These are phyloP conservation scores for Lasiosphaeria hispida DNA, from an alignment of 495 filamentous ascomycete species.

Conservation along the genomic window DNA sequence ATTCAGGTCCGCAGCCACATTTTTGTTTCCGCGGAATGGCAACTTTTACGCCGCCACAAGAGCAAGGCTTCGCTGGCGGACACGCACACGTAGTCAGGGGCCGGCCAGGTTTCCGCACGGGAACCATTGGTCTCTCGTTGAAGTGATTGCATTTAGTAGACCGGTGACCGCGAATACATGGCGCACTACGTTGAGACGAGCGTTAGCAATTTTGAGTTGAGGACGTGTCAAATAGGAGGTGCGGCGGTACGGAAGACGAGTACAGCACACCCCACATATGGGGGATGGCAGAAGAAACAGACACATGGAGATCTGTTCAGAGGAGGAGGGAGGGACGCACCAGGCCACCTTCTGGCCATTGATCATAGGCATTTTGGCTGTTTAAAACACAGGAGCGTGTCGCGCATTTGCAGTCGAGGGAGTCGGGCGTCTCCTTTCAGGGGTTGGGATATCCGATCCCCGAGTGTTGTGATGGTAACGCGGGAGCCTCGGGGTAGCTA, in stretches of 20 bases:
- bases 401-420: constrained; percentile 9
- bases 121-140: constrained; percentile 68
- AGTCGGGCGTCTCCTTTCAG: not conserved
- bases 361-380: constrained; percentile 51
- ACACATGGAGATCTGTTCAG: not conserved
- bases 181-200: constrained; percentile 53
- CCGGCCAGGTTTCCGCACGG: constrained; percentile 76
- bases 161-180: constrained; percentile 82
- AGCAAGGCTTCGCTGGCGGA: constrained; percentile 54
- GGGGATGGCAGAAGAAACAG: constrained; percentile 10
- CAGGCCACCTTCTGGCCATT: constrained; percentile 60
- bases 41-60: constrained; percentile 49
- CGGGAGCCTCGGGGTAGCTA: not conserved
- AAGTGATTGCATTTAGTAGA: constrained; percentile 81
- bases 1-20: constrained; percentile 41
- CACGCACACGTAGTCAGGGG: constrained; percentile 77
- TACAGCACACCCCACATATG: not conserved
- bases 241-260: not conserved
- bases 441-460: not conserved
- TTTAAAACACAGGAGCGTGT: not conserved
- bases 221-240: not conserved
- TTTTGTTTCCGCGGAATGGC: constrained; percentile 52
- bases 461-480: not conserved
- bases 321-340: constrained; percentile 36
- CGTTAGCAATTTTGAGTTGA: constrained; percentile 21